Evolutionary conservation across 306 rosid genomes (phyloP).

Genomic region (Cucurbita moschata): DNA sequence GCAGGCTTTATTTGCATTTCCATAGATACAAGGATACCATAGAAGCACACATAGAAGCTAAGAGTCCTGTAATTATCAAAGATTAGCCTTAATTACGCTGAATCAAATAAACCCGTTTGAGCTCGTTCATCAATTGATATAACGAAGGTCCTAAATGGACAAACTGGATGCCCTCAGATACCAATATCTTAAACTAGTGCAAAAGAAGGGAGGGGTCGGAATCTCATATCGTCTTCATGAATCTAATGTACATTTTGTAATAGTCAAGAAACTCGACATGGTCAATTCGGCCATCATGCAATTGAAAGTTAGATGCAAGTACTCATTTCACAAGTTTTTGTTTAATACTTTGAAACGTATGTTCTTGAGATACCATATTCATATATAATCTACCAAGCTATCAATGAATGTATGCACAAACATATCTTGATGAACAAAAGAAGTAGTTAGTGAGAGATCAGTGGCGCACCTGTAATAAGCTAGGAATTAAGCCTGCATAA

Average conservation of each 20-base stretch:
- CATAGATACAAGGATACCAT: not conserved
- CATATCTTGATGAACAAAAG: not conserved
- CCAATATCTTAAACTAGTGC: not conserved
- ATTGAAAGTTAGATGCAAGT: not conserved
- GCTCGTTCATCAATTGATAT: not conserved
- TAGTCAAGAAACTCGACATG: not conserved
- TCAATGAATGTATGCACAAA: not conserved
- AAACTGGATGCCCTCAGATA: not conserved
- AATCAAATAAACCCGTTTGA: not conserved
- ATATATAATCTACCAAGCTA: not conserved
- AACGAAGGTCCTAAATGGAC: not conserved
- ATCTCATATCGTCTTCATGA: not conserved
- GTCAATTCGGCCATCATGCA: not conserved
- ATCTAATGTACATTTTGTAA: not conserved
- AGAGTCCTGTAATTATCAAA: not conserved
- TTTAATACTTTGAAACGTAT: not conserved
- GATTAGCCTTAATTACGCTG: not conserved
- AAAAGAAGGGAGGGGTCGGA: not conserved
- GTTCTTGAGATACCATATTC: not conserved
- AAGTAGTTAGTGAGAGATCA: not conserved
- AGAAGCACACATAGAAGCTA: not conserved
- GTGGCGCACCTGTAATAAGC: constrained; percentile 56
- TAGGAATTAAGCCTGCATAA: constrained; percentile 82
- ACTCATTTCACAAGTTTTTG: not conserved
- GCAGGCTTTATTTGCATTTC: not conserved